Evolutionary conservation across 1,284 basidiomycete species (phyloP).

Genomic region (Ceratobasidium sp.): DNA sequence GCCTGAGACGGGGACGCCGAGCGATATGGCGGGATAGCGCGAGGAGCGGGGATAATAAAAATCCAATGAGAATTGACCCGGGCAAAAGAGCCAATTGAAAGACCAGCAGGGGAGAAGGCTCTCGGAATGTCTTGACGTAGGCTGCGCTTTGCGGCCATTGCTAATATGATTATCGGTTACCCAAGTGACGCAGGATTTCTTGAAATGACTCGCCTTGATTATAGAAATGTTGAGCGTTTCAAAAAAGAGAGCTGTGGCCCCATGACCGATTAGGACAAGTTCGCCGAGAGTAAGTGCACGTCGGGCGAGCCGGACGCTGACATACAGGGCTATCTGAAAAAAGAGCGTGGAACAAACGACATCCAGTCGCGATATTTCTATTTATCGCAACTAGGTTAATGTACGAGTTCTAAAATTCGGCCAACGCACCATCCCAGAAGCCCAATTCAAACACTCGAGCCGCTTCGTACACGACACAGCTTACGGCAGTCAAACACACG

Average conservation of each 20-base stretch:
- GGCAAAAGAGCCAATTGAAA: conserved; percentile 94
- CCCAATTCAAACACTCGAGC: conserved; percentile 55
- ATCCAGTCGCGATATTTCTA: conserved; percentile 65
- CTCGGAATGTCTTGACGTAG: conserved; percentile 89
- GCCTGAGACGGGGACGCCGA: conserved; percentile 84
- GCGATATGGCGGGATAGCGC: conserved; percentile 92
- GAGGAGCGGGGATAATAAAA: conserved; percentile 92
- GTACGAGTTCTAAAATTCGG: not conserved
- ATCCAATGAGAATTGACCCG: conserved; percentile 88
- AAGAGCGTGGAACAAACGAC: conserved; percentile 75
- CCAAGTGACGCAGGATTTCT: no score
- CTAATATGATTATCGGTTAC: conserved; percentile 52
- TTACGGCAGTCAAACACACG: conserved; percentile 57
- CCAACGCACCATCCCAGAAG: conserved; percentile 67
- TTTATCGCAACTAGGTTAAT: not conserved
- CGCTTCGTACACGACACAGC: conserved; percentile 58
- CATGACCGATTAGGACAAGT: conserved; percentile 83
- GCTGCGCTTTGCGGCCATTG: conserved; percentile 80
- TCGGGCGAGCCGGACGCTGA: conserved; percentile 86
- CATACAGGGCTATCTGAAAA: conserved; percentile 90
- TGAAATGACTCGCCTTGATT: conserved; percentile 57
- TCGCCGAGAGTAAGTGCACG: conserved; percentile 95
- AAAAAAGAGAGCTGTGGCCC: conserved; percentile 84
- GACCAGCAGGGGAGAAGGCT: conserved; percentile 88
- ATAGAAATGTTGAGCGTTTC: conserved; percentile 84